Evolutionary conservation across 1,139 yeast genomes (phyloP).

Genomic region (Chernovozyma aurita): DNA sequence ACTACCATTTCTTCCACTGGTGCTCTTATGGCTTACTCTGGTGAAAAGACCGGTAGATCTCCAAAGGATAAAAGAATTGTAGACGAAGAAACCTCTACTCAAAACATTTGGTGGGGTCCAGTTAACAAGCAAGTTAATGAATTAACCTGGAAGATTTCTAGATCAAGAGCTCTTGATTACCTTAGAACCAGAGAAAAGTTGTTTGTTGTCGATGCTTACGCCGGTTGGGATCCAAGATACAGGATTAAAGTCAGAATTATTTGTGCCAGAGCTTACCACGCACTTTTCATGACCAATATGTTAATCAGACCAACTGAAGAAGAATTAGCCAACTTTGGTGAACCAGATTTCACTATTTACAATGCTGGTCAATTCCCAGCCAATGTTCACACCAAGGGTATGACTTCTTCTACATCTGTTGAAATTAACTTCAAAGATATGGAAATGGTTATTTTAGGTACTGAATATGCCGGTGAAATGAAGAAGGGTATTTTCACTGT

Average conservation of each 20-base stretch:
- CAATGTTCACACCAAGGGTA: slow-evolving; percentile 91
- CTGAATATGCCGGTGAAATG: slow-evolving; percentile 99
- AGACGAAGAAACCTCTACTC: slow-evolving; percentile 80
- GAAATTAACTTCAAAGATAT: slow-evolving; percentile 95
- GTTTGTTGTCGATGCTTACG: slow-evolving; percentile 93
- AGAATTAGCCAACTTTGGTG: slow-evolving; percentile 87
- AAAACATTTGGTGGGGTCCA: slow-evolving; percentile 98
- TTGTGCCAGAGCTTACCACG: slow-evolving; percentile 98
- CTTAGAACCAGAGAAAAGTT: slow-evolving; percentile 93
- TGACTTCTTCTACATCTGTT: slow-evolving; percentile 95
- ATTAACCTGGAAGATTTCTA: slow-evolving; percentile 91
- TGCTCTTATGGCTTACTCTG: slow-evolving; percentile 93
- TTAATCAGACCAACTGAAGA: slow-evolving; percentile 90
- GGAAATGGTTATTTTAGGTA: slow-evolving; percentile 99
- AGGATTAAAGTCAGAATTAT: slow-evolving; percentile 94
- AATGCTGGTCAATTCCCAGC: slow-evolving; percentile 99
- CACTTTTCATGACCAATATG: slow-evolving; percentile 97
- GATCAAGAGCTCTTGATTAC: slow-evolving; percentile 96
- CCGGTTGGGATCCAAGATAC: slow-evolving; percentile 99
- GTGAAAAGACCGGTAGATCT: slow-evolving; percentile 95
- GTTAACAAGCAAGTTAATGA: slow-evolving; percentile 94
- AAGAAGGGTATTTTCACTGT: slow-evolving; percentile 98
- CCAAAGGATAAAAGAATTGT: slow-evolving; percentile 98
- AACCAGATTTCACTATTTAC: slow-evolving; percentile 97
- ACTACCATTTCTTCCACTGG: slow-evolving; percentile 93